These are phyloP conservation scores for Epichloe uncinata DNA, from an alignment of 2,329 filamentous ascomycete genomes.

Conservation along the genomic window DNA sequence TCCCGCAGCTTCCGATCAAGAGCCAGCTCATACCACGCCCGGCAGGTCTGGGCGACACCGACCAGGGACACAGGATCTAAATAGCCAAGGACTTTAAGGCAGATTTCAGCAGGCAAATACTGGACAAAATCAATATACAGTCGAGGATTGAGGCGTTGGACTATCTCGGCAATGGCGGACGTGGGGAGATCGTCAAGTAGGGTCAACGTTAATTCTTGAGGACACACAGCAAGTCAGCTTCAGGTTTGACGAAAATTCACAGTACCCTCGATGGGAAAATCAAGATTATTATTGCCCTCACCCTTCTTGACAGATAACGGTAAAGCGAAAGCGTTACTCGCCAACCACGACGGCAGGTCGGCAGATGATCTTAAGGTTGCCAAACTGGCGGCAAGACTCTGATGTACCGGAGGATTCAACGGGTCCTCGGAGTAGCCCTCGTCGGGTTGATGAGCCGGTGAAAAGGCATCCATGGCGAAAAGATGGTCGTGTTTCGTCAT, in stretches of 20 bases:
- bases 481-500: slow-evolving; percentile 18
- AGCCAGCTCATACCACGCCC: slow-evolving; percentile 68
- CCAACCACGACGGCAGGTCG: slow-evolving; percentile 37
- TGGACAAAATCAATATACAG: slow-evolving; percentile 87
- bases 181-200: slow-evolving; percentile 69
- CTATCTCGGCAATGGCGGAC: slow-evolving; percentile 64
- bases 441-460: slow-evolving; percentile 51
- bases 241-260: background rate
- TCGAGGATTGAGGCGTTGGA: slow-evolving; percentile 65
- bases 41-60: slow-evolving; percentile 64
- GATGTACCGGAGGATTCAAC: slow-evolving; percentile 29
- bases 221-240: slow-evolving; percentile 4
- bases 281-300: slow-evolving; percentile 11
- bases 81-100: slow-evolving; percentile 76
- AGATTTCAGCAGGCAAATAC: slow-evolving; percentile 80
- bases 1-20: slow-evolving; percentile 82
- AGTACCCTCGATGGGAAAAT: slow-evolving; percentile 19
- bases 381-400: slow-evolving; percentile 20
- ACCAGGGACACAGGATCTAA: slow-evolving; percentile 72
- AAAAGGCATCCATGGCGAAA: slow-evolving; percentile 29
- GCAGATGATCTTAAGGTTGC: slow-evolving; percentile 24
- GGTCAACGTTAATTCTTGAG: slow-evolving; percentile 62
- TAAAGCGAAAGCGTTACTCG: slow-evolving; percentile 34
- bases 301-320: slow-evolving; percentile 32
- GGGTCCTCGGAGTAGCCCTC: slow-evolving; percentile 80